Evolutionary conservation across 768 basidiomycete genomes (phyloP).

Genomic region (Boletus sp.): DNA sequence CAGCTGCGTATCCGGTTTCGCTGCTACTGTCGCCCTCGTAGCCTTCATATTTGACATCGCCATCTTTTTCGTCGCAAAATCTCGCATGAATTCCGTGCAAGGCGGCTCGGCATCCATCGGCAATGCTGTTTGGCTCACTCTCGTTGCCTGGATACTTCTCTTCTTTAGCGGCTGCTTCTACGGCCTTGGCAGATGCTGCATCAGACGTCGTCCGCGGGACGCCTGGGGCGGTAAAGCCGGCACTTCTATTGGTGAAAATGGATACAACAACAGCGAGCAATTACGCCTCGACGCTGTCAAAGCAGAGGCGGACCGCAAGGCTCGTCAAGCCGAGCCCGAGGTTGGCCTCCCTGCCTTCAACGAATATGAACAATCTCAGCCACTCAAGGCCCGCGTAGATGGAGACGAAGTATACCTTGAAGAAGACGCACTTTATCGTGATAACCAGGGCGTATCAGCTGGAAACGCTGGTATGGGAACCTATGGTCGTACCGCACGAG

Average conservation of each 20-base stretch:
- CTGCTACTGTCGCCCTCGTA: slow-evolving; percentile 71
- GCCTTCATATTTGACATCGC: slow-evolving; percentile 94
- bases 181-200: slow-evolving; percentile 80
- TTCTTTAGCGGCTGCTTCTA: slow-evolving; percentile 93
- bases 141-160: slow-evolving; percentile 80
- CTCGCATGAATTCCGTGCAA: slow-evolving; percentile 70
- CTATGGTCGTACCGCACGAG: slow-evolving; percentile 34
- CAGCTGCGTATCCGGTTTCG: slow-evolving; percentile 77
- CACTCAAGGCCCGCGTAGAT: slow-evolving; percentile 59
- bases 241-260: slow-evolving; percentile 24
- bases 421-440: slow-evolving; percentile 40
- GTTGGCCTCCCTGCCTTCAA: slow-evolving; percentile 73
- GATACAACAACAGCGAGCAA: slow-evolving; percentile 50
- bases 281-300: slow-evolving; percentile 83
- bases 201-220: slow-evolving; percentile 51
- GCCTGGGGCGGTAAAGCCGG: slow-evolving; percentile 39
- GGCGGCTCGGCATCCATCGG: slow-evolving; percentile 82
- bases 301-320: slow-evolving; percentile 83
- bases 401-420: slow-evolving; percentile 58
- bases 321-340: slow-evolving; percentile 57
- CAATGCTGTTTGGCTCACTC: slow-evolving; percentile 88
- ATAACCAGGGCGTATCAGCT: slow-evolving; percentile 25
- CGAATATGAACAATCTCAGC: slow-evolving; percentile 60
- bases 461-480: slow-evolving; percentile 26
- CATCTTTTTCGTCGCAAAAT: slow-evolving; percentile 86